Percentiles rank a stretch among this genome's conserved stretches.
Evolutionary conservation across 176 grass and related monocot species (phyloP).

Genomic region (Rhynchospora breviuscula): DNA sequence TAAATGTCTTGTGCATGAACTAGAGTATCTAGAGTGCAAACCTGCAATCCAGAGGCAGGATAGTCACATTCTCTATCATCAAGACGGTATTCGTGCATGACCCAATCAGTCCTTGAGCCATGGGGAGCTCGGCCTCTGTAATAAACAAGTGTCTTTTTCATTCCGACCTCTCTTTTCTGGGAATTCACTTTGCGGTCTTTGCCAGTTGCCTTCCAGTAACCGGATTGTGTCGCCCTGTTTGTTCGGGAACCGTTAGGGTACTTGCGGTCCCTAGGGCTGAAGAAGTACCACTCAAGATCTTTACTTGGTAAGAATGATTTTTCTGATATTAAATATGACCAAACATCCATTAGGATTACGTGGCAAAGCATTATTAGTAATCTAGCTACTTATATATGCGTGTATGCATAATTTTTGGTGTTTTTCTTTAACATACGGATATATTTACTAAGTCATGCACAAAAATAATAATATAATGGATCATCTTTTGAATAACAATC

Average conservation of each 20-base stretch:
- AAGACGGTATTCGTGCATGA: slow-evolving; percentile 98
- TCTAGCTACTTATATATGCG: background rate
- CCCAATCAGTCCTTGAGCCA: slow-evolving; percentile 91
- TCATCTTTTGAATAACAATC: background rate
- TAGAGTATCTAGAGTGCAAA: slow-evolving; percentile 1
- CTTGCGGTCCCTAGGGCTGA: slow-evolving; percentile 95
- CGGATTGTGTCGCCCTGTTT: slow-evolving; percentile 84
- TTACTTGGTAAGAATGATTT: slow-evolving; percentile 98
- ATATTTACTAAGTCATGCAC: background rate
- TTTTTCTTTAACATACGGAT: background rate
- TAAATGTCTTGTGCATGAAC: background rate
- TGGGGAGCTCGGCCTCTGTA: slow-evolving; percentile 97
- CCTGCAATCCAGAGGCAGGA: slow-evolving; percentile 73
- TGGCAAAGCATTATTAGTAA: background rate
- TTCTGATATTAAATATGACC: slow-evolving; percentile 34
- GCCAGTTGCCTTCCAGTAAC: slow-evolving; percentile 98
- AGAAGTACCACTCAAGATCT: slow-evolving; percentile 99
- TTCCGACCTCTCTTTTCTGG: slow-evolving; percentile 69
- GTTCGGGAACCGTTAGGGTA: slow-evolving; percentile 95
- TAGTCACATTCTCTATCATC: slow-evolving; percentile 93
- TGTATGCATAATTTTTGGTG: no score
- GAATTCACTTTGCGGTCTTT: slow-evolving; percentile 89
- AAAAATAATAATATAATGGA: background rate
- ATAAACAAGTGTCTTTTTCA: slow-evolving; percentile 97
- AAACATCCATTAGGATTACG: background rate